Conservation (phyloP, 768 basidiomycete species). For the Cyclocybe cylindracea region DNA sequence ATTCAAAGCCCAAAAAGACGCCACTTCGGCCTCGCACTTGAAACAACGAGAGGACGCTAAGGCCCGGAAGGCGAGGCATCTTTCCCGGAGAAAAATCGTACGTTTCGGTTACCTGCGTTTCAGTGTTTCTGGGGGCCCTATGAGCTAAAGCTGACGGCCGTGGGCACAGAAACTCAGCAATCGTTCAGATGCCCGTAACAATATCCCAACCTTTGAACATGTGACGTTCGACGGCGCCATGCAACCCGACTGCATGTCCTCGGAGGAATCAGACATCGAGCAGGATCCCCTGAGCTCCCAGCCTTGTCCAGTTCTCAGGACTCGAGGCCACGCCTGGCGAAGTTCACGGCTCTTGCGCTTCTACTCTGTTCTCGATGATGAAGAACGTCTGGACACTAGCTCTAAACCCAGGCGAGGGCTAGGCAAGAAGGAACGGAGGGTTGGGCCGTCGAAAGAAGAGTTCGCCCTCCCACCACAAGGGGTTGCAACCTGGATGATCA, state of each 20-base stretch:
- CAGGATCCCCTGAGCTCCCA: constrained; percentile 24
- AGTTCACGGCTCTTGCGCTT: constrained; percentile 62
- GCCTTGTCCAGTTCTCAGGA: constrained; percentile 42
- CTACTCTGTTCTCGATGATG: constrained; percentile 61
- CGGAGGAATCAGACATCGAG: constrained; percentile 72
- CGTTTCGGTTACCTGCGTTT: constrained; percentile 23
- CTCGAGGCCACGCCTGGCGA: constrained; percentile 69
- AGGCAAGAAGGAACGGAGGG: constrained; percentile 54
- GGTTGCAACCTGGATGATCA: constrained; percentile 75
- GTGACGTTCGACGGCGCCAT: constrained; percentile 70
- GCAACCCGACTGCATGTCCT: constrained; percentile 78
- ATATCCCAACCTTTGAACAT: constrained; percentile 55
- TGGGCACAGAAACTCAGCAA: constrained; percentile 62
- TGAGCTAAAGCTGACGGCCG: constrained; percentile 12
- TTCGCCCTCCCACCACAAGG: constrained; percentile 63
- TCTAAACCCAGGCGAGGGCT: constrained; percentile 57
- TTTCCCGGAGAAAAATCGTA: constrained; percentile 64
- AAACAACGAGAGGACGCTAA: constrained; percentile 63
- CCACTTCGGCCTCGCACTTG: constrained; percentile 36
- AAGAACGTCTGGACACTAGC: constrained; percentile 44
- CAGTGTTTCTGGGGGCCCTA: constrained; percentile 8
- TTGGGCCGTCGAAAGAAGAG: constrained; percentile 58
- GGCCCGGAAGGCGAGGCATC: constrained; percentile 59
- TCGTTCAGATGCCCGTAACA: constrained; percentile 61
- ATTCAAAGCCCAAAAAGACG: constrained; percentile 61